Conservation (phyloP, 2,329 filamentous ascomycete genomes). For the Aspergillus spinulosporus region DNA sequence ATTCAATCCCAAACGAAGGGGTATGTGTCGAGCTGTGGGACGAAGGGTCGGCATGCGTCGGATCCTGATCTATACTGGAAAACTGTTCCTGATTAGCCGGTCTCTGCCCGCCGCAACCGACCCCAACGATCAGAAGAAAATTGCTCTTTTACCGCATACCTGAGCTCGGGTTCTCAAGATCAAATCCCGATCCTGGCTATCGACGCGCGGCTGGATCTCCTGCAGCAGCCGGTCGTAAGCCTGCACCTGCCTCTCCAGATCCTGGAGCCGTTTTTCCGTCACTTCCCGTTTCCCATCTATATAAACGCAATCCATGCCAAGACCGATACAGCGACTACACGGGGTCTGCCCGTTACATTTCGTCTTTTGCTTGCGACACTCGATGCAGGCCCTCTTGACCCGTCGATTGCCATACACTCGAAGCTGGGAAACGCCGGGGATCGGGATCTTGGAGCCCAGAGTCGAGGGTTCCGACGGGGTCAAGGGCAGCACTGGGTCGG, state of each 20-base stretch:
- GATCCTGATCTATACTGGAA: background rate
- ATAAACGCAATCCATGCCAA: constrained; percentile 43
- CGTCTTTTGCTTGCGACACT: constrained; percentile 48
- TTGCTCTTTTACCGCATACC: constrained; percentile 24
- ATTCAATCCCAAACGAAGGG: constrained; percentile 35
- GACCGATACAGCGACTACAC: constrained; percentile 45
- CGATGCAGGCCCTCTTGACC: constrained; percentile 45
- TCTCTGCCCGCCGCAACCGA: no score
- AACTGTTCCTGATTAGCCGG: constrained; percentile 6
- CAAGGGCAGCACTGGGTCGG: background rate
- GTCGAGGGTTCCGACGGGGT: background rate
- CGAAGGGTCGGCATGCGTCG: constrained; percentile 4
- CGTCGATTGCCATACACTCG: constrained; percentile 31
- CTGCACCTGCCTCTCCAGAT: constrained; percentile 39
- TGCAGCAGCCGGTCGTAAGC: constrained; percentile 38
- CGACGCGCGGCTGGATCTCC: constrained; percentile 29
- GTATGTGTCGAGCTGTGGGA: constrained; percentile 6
- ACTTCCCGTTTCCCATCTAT: constrained; percentile 47
- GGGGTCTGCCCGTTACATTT: constrained; percentile 49
- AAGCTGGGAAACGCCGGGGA: constrained; percentile 29
- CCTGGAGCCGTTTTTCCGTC: constrained; percentile 43
- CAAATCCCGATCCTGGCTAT: constrained; percentile 32
- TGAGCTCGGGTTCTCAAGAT: constrained; percentile 37
- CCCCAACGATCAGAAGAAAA: background rate
- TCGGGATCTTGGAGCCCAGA: constrained; percentile 28